Evolutionary conservation across 495 filamentous ascomycete genomes (phyloP), one percentile per base, ranked within the genome.

Genomic region (Tuber umbilicatum): DNA sequence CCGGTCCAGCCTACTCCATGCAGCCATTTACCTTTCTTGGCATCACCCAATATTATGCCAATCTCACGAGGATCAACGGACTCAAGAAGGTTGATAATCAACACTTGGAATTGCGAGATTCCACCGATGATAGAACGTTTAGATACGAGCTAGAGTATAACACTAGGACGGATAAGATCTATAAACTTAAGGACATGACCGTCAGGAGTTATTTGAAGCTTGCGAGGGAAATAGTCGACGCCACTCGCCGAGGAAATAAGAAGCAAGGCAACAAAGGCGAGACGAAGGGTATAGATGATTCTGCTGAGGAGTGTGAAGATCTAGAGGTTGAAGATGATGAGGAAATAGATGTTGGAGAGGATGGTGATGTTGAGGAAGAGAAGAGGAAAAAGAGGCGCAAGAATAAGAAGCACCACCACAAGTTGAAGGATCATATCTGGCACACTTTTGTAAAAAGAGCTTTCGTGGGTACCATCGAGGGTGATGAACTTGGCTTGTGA

Each of bases 1-100:
- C 95, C 0, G 95, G 95, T 2, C 95, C 95, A 0, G 96, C 93
- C 5, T 98, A 99, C 83, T 94, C 91, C 5, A 89, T 91, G 41
- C 96, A 99, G 82, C 84, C 92, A 0, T 85, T 97, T 38, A 90
- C 92, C 0, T 85, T 91, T 75, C 86, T 92, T 3, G 86, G 91
- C 16, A 97, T 91, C 81, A 94, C 89, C 5, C 95, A 99, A 79
- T 97, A 96, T 84, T 97, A 87, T 83, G 93, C 94, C 67, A 99
- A 99, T 84, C 85, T 99, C 2, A 97, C 96, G 0, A 84, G 87
- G 74, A 90, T 96, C 85, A 96, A 98, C 82, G 81, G 83, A 70
- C 88, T 86, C 85, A 82, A 84, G 5, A 87, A 89, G 80, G 84
- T 86, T 42, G 10, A 84, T 84, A 73, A 73, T 75, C 73, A 82